These are phyloP conservation scores for Penicillium verrucosum DNA, from an alignment of 2,329 filamentous ascomycete genomes.

Conservation along the genomic window DNA sequence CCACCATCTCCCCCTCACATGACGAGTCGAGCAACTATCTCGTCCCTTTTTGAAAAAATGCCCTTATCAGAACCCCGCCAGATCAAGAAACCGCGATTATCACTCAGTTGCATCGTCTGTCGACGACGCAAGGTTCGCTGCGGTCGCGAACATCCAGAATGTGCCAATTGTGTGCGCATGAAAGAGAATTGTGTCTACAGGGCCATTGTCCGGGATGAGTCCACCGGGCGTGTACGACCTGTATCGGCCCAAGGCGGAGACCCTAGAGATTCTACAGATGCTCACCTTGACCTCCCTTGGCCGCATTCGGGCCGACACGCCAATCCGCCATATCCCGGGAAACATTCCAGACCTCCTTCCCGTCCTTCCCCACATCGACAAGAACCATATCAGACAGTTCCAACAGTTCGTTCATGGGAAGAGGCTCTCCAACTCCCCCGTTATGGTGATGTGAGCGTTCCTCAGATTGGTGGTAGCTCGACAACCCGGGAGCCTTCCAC, in stretches of 20 bases:
- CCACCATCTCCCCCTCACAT: neutral
- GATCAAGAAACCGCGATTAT: constrained; percentile 12
- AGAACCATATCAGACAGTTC: neutral
- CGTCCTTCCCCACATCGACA: neutral
- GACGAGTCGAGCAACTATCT: neutral
- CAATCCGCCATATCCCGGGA: neutral
- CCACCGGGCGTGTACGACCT: neutral
- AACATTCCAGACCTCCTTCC: neutral
- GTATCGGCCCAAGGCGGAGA: neutral
- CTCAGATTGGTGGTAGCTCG: neutral
- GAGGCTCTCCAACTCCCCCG: neutral
- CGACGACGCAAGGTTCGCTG: constrained; percentile 18
- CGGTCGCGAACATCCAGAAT: constrained; percentile 16
- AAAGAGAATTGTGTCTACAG: constrained; percentile 12
- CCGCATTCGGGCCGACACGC: neutral
- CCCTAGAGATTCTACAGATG: neutral
- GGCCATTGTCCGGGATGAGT: neutral
- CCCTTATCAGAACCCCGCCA: neutral
- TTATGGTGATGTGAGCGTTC: neutral
- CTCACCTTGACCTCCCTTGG: neutral
- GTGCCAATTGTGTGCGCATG: constrained; percentile 14
- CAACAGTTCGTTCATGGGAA: neutral
- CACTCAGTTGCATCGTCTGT: constrained; percentile 14
- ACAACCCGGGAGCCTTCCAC: neutral
- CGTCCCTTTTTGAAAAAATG: neutral